Percentiles rank a stretch among this genome's conserved stretches.
Conservation (phyloP, 768 basidiomycete species). For the Gymnopilus dilepis region DNA sequence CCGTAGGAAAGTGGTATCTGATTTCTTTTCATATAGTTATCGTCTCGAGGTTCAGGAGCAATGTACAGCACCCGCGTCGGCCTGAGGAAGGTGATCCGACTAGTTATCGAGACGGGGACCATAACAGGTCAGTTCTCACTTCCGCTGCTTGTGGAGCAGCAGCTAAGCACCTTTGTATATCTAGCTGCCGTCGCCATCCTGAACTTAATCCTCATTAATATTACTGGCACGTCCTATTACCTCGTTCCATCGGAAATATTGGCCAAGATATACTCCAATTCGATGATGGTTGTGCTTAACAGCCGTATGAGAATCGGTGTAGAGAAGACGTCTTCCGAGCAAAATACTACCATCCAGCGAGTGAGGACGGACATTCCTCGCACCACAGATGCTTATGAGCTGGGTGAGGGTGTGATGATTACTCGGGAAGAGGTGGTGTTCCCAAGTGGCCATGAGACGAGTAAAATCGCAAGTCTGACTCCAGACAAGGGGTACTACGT, state of each 20-base stretch:
- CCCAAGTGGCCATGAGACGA: conserved; percentile 9
- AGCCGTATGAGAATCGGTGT: conserved; percentile 5
- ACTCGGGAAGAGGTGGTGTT: conserved; percentile 15
- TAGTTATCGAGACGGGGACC: conserved; percentile 11
- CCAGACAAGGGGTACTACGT: conserved; percentile 13
- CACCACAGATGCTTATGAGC: conserved; percentile 6
- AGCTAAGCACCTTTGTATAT: no score
- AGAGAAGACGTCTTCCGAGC: background rate
- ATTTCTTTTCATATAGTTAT: background rate
- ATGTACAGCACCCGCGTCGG: conserved; percentile 4
- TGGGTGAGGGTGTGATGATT: conserved; percentile 9
- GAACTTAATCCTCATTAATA: conserved; percentile 9
- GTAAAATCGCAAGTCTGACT: background rate
- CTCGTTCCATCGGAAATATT: conserved; percentile 2
- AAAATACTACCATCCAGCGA: background rate
- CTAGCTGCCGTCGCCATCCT: conserved; percentile 7
- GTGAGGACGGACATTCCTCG: background rate
- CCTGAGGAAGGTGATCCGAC: conserved; percentile 1
- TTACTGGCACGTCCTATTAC: conserved; percentile 10
- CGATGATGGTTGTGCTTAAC: conserved; percentile 15
- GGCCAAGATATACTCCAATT: conserved; percentile 18
- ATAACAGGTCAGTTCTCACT: conserved; percentile 6
- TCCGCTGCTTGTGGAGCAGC: background rate
- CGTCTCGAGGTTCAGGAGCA: background rate
- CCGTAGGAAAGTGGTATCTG: background rate